phyloP scores from a whole-genome alignment of 768 basidiomycete genomes.

The Termitomyces heimii region DNA sequence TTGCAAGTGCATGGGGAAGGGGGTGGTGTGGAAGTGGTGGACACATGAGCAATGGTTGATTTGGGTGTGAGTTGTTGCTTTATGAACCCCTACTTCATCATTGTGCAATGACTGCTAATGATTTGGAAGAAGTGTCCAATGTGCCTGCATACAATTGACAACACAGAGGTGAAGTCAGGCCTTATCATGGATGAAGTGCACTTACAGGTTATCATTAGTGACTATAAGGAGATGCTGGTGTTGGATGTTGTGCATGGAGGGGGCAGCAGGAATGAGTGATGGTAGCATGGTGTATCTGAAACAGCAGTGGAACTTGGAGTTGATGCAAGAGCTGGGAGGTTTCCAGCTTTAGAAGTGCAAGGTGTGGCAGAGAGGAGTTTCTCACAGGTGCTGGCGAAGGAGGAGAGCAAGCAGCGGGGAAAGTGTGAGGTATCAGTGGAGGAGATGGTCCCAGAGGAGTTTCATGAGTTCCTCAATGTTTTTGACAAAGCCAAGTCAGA shows the following conservation, averaged over 20 bases:
- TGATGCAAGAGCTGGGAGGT: background rate
- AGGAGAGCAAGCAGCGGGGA: background rate
- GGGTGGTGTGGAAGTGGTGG: background rate
- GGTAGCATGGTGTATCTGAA: background rate
- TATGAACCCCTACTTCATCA: no score
- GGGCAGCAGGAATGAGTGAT: no score
- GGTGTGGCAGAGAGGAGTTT: background rate
- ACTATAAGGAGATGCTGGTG: no score
- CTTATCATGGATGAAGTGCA: no score
- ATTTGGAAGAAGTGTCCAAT: no score
- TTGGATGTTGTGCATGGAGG: no score
- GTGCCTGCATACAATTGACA: no score
- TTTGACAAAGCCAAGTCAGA: background rate
- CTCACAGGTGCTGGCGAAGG: background rate
- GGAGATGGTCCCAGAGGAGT: background rate
- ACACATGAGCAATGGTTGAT: no score
- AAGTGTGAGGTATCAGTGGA: background rate
- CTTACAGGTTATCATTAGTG: no score
- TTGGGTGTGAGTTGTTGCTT: no score
- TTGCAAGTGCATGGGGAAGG: background rate
- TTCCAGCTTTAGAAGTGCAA: background rate
- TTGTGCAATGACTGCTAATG: no score
- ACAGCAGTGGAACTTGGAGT: background rate
- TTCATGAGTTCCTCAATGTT: background rate
- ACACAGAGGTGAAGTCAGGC: no score